Conservation (phyloP, 768 basidiomycete species). For the Ramaria rubella region DNA sequence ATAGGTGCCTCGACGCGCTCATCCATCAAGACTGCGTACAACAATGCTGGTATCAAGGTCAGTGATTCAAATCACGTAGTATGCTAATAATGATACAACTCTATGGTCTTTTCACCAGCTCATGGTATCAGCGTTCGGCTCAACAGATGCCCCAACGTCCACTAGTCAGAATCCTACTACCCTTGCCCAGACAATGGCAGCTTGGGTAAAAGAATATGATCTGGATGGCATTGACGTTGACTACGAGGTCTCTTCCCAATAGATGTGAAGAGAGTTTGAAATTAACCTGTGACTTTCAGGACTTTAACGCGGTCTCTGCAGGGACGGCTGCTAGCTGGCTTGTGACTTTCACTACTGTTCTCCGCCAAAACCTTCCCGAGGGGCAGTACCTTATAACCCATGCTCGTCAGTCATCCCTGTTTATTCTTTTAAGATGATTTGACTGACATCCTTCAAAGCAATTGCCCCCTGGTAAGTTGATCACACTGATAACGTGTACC, state of each 20-base stretch:
- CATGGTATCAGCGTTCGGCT: slow-evolving; percentile 19
- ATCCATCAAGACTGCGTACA: slow-evolving; percentile 45
- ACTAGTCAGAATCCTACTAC: slow-evolving; percentile 25
- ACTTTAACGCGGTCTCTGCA: slow-evolving; percentile 17
- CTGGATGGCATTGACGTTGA: slow-evolving; percentile 21
- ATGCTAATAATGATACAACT: not conserved
- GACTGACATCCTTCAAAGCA: not conserved
- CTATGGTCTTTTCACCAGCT: no score
- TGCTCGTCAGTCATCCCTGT: slow-evolving; percentile 11
- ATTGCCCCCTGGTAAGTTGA: slow-evolving; percentile 12
- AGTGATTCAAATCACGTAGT: no score
- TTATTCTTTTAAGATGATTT: not conserved
- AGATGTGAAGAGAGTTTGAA: not conserved
- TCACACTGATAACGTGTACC: no score
- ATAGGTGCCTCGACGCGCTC: slow-evolving; percentile 40
- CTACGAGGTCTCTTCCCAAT: slow-evolving; percentile 13
- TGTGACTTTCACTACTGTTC: slow-evolving; percentile 17
- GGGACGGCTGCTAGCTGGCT: slow-evolving; percentile 19
- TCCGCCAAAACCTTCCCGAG: slow-evolving; percentile 17
- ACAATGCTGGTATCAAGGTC: slow-evolving; percentile 47
- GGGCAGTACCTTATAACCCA: slow-evolving; percentile 17
- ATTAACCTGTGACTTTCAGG: slow-evolving; percentile 5
- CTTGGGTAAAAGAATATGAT: slow-evolving; percentile 28
- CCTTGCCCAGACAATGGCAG: slow-evolving; percentile 28
- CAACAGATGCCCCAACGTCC: slow-evolving; percentile 24